Evolutionary conservation across 2,329 filamentous ascomycete species (phyloP).

Genomic region (Pseudogymnoascus sp.): DNA sequence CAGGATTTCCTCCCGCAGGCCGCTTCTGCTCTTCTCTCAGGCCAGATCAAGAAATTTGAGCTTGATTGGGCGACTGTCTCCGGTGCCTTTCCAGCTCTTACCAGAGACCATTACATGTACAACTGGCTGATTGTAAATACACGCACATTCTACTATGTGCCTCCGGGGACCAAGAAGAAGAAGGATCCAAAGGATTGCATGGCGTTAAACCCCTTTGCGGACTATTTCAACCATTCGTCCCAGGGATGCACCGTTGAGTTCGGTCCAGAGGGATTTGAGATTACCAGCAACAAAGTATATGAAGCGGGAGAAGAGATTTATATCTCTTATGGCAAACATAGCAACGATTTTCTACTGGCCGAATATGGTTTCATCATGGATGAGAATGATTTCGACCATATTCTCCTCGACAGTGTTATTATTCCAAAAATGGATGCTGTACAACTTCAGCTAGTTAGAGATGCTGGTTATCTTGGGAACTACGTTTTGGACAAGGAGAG

Average conservation of each 20-base stretch:
- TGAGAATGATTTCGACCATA: slow-evolving; percentile 19
- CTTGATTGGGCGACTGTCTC: slow-evolving; percentile 41
- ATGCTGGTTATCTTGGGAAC: slow-evolving; percentile 40
- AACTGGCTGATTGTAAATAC: slow-evolving; percentile 55
- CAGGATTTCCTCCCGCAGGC: slow-evolving; percentile 38
- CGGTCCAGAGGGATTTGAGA: slow-evolving; percentile 43
- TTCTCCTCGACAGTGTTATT: slow-evolving; percentile 24
- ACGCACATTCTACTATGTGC: slow-evolving; percentile 52
- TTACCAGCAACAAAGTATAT: slow-evolving; percentile 45
- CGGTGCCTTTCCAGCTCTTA: slow-evolving; percentile 34
- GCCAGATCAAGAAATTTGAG: slow-evolving; percentile 46
- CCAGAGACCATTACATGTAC: slow-evolving; percentile 40
- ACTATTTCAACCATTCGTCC: slow-evolving; percentile 58
- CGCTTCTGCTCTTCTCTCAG: slow-evolving; percentile 39
- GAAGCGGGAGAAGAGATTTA: slow-evolving; percentile 54
- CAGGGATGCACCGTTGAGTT: slow-evolving; percentile 45
- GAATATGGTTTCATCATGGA: slow-evolving; percentile 44
- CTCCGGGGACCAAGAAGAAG: slow-evolving; percentile 29
- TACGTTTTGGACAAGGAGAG: slow-evolving; percentile 44
- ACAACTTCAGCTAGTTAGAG: slow-evolving; percentile 36
- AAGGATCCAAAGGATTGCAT: slow-evolving; percentile 49
- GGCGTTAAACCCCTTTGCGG: slow-evolving; percentile 63
- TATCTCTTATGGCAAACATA: slow-evolving; percentile 62
- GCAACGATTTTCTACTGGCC: slow-evolving; percentile 63
- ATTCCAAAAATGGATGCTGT: slow-evolving; percentile 19